These are phyloP conservation scores for Harrya chromipes DNA, from an alignment of 768 basidiomycete genomes.

Conservation along the genomic window DNA sequence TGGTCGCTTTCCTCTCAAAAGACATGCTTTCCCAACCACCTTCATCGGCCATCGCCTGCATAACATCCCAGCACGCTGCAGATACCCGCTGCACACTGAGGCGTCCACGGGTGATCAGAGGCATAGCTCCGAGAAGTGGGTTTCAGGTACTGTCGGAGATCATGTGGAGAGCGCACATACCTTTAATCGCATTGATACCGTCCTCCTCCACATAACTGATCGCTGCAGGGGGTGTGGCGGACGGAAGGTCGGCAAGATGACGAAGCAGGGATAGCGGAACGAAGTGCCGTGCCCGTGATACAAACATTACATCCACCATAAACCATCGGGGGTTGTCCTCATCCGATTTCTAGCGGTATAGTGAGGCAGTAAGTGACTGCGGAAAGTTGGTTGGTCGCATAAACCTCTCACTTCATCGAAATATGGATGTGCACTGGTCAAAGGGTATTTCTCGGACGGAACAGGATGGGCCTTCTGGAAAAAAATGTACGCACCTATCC, in stretches of 20 bases:
- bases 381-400: not conserved
- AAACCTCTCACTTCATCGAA: conserved; percentile 58
- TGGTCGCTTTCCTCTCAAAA: conserved; percentile 33
- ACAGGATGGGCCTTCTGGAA: not conserved
- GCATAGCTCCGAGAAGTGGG: conserved; percentile 54
- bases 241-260: conserved; percentile 46
- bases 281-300: conserved; percentile 62
- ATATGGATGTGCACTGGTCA: conserved; percentile 66
- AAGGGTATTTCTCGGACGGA: conserved; percentile 6
- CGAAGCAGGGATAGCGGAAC: conserved; percentile 76
- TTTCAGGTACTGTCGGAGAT: conserved; percentile 4
- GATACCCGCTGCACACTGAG: conserved; percentile 85
- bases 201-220: conserved; percentile 65
- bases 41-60: conserved; percentile 56
- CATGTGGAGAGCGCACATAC: conserved; percentile 34
- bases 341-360: conserved; percentile 64
- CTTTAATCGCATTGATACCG: conserved; percentile 61
- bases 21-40: conserved; percentile 76
- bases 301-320: conserved; percentile 84
- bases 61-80: conserved; percentile 59
- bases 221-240: conserved; percentile 43
- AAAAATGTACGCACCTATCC: conserved; percentile 59
- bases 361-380: not conserved
- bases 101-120: conserved; percentile 74
- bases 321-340: conserved; percentile 80